A percentile compares a stretch with the other conserved stretches of the same genome.
phyloP scores from a whole-genome alignment of 352 stramenopile species.

The Pythium dissotocum region DNA sequence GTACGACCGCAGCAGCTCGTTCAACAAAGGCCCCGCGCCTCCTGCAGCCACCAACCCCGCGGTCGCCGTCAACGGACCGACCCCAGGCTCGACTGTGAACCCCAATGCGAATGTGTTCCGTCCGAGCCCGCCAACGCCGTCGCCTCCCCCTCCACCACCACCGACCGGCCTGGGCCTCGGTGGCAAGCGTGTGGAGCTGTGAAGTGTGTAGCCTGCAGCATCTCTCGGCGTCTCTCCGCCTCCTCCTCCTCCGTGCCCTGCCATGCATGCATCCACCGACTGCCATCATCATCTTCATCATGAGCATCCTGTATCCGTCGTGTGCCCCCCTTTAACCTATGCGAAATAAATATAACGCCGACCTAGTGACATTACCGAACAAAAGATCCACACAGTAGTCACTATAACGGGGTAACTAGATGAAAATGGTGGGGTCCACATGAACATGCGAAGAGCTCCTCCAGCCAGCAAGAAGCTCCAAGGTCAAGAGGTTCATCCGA shows the following conservation, averaged over 20 bases:
- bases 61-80: slow-evolving; percentile 1
- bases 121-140: slow-evolving; percentile 8
- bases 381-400: background rate
- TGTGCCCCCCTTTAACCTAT: slow-evolving; percentile 23
- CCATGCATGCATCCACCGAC: slow-evolving; percentile 1
- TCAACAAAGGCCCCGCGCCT: slow-evolving; percentile 24
- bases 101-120: slow-evolving; percentile 7
- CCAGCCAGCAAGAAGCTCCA: slow-evolving; percentile 2
- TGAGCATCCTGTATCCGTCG: background rate
- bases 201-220: background rate
- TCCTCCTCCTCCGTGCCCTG: background rate
- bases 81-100: slow-evolving; percentile 3
- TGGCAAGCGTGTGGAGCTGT: slow-evolving; percentile 80
- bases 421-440: background rate
- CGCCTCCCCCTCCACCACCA: slow-evolving; percentile 1
- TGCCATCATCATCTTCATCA: background rate
- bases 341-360: slow-evolving; percentile 32
- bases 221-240: slow-evolving; percentile 4
- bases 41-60: background rate
- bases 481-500: background rate
- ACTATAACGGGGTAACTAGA: background rate
- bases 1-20: slow-evolving; percentile 39
- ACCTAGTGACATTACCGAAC: slow-evolving; percentile 1
- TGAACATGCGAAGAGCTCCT: background rate
- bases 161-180: slow-evolving; percentile 19